Conservation (phyloP, 1,284 basidiomycete species). For the Ceratobasidium theobromae region DNA sequence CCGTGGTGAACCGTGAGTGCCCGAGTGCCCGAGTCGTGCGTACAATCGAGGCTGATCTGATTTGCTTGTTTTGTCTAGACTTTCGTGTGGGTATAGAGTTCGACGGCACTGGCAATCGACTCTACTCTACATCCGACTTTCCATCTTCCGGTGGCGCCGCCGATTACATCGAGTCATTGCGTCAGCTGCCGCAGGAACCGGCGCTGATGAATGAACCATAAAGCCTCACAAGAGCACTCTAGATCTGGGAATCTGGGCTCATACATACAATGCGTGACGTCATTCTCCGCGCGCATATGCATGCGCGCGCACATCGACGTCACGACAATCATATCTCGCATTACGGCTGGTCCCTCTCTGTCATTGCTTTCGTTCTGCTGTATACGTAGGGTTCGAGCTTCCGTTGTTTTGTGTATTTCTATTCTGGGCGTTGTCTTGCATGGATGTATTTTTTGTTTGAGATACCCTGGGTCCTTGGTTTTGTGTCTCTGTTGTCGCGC, state of each 20-base stretch:
- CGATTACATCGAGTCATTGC: background rate
- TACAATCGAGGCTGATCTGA: background rate
- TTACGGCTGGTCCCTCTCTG: background rate
- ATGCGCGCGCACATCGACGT: background rate
- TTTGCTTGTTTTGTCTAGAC: background rate
- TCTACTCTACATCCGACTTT: background rate
- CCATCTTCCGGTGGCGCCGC: background rate
- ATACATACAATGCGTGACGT: background rate
- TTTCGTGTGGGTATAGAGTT: background rate
- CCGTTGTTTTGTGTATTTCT: too few species aligned
- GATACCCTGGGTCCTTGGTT: too few species aligned
- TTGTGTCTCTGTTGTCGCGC: too few species aligned
- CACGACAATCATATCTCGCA: background rate
- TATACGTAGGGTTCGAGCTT: too few species aligned
- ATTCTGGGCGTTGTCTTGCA: too few species aligned
- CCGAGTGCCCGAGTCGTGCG: background rate
- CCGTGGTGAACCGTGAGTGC: constrained; percentile 7
- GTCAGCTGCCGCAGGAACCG: background rate
- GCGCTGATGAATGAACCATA: background rate
- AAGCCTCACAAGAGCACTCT: background rate
- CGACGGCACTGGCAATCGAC: background rate
- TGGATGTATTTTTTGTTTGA: too few species aligned
- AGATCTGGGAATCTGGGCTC: background rate
- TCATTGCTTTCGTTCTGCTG: background rate
- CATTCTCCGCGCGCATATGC: too few species aligned